Evolutionary conservation across 2,329 filamentous ascomycete genomes (phyloP).

Genomic region (Talaromyces amestolkiae): DNA sequence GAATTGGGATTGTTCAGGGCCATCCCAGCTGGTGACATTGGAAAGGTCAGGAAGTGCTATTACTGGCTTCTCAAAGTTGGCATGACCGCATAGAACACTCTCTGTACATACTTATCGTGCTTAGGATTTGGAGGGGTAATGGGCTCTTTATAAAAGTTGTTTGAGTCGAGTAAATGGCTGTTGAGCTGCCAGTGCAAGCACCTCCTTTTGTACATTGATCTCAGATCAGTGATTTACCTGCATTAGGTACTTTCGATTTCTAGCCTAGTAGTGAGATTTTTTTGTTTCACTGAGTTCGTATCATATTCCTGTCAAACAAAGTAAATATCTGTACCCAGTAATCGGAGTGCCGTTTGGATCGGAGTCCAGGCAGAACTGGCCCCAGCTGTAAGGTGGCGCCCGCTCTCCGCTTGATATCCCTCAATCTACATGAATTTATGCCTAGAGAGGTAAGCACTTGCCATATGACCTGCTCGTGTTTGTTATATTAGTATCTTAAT

Average conservation of each 20-base stretch:
- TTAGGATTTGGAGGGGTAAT: not conserved
- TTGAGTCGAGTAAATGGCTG: not conserved
- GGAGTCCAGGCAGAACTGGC: not conserved
- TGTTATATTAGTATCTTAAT: not conserved
- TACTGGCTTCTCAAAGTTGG: too few relatives aligned
- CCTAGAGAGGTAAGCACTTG: not conserved
- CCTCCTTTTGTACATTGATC: not conserved
- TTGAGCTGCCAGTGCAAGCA: not conserved
- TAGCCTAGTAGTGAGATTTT: not conserved
- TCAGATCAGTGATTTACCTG: not conserved
- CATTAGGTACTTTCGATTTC: not conserved
- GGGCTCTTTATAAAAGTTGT: not conserved
- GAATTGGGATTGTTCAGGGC: too few relatives aligned
- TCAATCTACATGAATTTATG: not conserved
- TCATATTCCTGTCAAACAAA: not conserved
- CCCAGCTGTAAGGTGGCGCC: not conserved
- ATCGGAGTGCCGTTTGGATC: not conserved
- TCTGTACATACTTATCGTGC: not conserved
- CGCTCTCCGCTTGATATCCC: not conserved
- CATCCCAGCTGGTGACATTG: too few relatives aligned
- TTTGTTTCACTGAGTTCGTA: not conserved
- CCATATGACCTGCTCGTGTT: not conserved
- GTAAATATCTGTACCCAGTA: not conserved
- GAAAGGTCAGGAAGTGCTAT: too few relatives aligned
- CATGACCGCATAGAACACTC: too few relatives aligned